Evolutionary conservation across 2,329 filamentous ascomycete genomes (phyloP).

Genomic region (Huntiella savannae): DNA sequence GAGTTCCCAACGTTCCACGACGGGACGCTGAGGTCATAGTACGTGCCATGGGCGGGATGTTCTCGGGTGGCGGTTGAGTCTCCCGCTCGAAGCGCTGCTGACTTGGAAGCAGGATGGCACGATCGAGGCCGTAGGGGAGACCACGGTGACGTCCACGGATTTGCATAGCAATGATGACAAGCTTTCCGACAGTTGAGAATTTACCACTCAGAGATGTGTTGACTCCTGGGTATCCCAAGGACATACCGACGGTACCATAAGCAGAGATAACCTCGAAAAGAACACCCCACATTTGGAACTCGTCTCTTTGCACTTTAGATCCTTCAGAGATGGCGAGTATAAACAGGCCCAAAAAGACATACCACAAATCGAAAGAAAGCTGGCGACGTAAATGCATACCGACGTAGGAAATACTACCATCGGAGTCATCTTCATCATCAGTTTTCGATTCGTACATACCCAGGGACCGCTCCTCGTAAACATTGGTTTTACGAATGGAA

Average conservation of each 20-base stretch:
- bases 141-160: slow-evolving; percentile 51
- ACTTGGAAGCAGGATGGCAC: slow-evolving; percentile 39
- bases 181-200: slow-evolving; percentile 55
- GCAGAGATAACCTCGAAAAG: slow-evolving; percentile 80
- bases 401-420: slow-evolving; percentile 59
- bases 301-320: slow-evolving; percentile 37
- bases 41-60: slow-evolving; percentile 21
- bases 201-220: slow-evolving; percentile 70
- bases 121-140: slow-evolving; percentile 45
- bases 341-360: slow-evolving; percentile 83
- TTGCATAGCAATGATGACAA: slow-evolving; percentile 50
- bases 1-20: slow-evolving; percentile 4
- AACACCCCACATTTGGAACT: slow-evolving; percentile 49
- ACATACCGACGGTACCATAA: slow-evolving; percentile 86
- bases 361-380: slow-evolving; percentile 95
- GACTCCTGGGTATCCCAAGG: slow-evolving; percentile 56
- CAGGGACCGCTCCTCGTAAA: slow-evolving; percentile 80
- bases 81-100: slow-evolving; percentile 36
- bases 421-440: slow-evolving; percentile 27
- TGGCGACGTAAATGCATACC: slow-evolving; percentile 81
- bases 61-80: slow-evolving; percentile 23
- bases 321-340: slow-evolving; percentile 83
- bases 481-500: slow-evolving; percentile 80
- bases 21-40: slow-evolving; percentile 21
- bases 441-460: slow-evolving; percentile 46